Evolutionary conservation across 139 green algal genomes (phyloP).

Genomic region (Astrephomene gubernaculifera): DNA sequence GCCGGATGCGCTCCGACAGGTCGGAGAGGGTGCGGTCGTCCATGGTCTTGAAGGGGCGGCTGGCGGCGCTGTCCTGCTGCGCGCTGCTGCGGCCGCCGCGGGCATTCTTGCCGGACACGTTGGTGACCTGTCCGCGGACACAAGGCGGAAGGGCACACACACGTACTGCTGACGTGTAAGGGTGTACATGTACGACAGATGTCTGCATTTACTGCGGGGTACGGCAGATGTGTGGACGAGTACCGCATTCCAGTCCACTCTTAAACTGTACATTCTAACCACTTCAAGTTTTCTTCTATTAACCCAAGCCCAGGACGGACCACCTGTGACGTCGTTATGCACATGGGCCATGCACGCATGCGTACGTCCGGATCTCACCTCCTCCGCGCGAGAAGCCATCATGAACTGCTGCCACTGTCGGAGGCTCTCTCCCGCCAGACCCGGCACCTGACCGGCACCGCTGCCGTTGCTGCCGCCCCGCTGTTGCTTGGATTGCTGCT

Average conservation of each 20-base stretch:
- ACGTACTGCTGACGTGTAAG: background rate
- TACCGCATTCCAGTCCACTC: too few species aligned
- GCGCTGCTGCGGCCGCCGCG: background rate
- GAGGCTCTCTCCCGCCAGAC: background rate
- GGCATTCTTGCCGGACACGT: background rate
- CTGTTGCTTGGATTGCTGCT: background rate
- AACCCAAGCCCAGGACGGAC: too few species aligned
- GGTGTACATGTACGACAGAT: background rate
- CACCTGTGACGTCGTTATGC: too few species aligned
- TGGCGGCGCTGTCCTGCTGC: background rate
- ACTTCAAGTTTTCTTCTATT: background rate
- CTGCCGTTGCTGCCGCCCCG: background rate
- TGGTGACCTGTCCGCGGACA: background rate
- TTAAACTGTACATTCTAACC: background rate
- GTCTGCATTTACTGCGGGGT: too few species aligned
- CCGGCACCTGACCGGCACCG: background rate
- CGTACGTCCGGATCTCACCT: conserved; percentile 2
- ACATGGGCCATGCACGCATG: too few species aligned
- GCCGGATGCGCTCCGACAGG: conserved; percentile 34
- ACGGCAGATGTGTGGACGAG: too few species aligned
- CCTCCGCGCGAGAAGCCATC: background rate
- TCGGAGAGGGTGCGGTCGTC: conserved; percentile 22
- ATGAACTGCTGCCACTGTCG: conserved; percentile 40
- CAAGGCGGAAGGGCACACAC: background rate
- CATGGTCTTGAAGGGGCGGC: background rate